Evolutionary conservation across 2,329 filamentous ascomycete genomes (phyloP).

Genomic region (Scorias spongiosa): DNA sequence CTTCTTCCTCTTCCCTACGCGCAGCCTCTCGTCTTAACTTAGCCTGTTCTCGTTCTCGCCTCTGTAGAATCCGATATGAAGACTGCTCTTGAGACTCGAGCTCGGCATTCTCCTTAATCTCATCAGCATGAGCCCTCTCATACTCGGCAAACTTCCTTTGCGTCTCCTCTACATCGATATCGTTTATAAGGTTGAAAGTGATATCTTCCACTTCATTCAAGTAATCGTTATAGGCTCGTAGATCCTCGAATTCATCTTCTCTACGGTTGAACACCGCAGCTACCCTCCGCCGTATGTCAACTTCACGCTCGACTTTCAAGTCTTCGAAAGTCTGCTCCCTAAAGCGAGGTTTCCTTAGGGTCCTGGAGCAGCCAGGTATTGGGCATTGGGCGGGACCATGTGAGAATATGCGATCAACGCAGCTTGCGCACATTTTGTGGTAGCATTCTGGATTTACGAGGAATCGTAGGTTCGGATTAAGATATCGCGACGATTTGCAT

Average conservation of each 20-base stretch:
- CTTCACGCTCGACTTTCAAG: slow-evolving; percentile 75
- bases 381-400: slow-evolving; percentile 85
- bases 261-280: slow-evolving; percentile 65
- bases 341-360: slow-evolving; percentile 72
- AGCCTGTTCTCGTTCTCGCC: slow-evolving; percentile 51
- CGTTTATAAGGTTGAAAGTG: slow-evolving; percentile 72
- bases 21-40: slow-evolving; percentile 48
- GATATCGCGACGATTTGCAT: slow-evolving; percentile 91
- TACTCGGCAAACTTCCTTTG: slow-evolving; percentile 49
- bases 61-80: slow-evolving; percentile 31
- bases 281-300: slow-evolving; percentile 75
- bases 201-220: slow-evolving; percentile 83
- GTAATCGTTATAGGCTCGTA: slow-evolving; percentile 82
- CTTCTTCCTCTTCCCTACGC: slow-evolving; percentile 53
- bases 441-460: slow-evolving; percentile 98
- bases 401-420: slow-evolving; percentile 86
- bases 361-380: slow-evolving; percentile 74
- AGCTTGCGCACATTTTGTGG: slow-evolving; percentile 95
- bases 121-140: slow-evolving; percentile 52
- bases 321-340: slow-evolving; percentile 81
- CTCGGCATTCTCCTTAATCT: slow-evolving; percentile 36
- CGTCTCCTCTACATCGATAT: slow-evolving; percentile 50
- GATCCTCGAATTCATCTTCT: slow-evolving; percentile 78
- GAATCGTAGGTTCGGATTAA: slow-evolving; percentile 87
- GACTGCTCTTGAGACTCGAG: slow-evolving; percentile 33